Evolutionary conservation across 2,329 filamentous ascomycete genomes (phyloP).

Genomic region (Clonostachys solani): DNA sequence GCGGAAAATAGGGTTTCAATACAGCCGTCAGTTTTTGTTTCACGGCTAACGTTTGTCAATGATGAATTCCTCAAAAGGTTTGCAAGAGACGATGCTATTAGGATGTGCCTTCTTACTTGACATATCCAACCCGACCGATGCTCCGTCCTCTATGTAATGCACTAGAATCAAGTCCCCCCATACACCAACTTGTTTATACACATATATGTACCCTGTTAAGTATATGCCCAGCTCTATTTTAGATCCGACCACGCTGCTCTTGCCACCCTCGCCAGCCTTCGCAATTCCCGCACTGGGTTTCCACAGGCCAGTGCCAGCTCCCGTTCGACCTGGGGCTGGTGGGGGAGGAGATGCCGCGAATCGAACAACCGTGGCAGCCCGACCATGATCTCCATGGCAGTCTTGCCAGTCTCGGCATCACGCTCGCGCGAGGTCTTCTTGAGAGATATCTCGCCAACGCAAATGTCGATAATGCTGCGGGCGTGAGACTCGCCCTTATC

Average conservation of each 20-base stretch:
- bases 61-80: neutral
- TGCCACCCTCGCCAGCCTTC: constrained; percentile 42
- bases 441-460: constrained; percentile 29
- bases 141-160: no score
- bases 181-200: no score
- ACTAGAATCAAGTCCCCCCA: no score
- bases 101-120: no score
- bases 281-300: constrained; percentile 46
- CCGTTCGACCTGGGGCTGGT: constrained; percentile 36
- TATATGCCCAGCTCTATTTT: constrained; percentile 7
- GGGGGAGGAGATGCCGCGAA: constrained; percentile 35
- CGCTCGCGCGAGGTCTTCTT: constrained; percentile 5
- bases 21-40: no score
- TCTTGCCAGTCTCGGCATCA: constrained; percentile 33
- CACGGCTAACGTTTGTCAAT: no score
- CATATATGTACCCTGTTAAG: no score
- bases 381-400: constrained; percentile 41
- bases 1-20: no score
- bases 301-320: constrained; percentile 47
- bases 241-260: constrained; percentile 43
- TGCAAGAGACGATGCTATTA: neutral
- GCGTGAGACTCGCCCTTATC: constrained; percentile 42
- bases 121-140: no score
- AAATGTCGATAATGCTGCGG: constrained; percentile 40
- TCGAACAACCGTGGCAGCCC: constrained; percentile 44